Evolutionary conservation across 805 yeast genomes (phyloP), one percentile per base, ranked within the genome.

Genomic region (Metschnikowia noctiluminum): DNA sequence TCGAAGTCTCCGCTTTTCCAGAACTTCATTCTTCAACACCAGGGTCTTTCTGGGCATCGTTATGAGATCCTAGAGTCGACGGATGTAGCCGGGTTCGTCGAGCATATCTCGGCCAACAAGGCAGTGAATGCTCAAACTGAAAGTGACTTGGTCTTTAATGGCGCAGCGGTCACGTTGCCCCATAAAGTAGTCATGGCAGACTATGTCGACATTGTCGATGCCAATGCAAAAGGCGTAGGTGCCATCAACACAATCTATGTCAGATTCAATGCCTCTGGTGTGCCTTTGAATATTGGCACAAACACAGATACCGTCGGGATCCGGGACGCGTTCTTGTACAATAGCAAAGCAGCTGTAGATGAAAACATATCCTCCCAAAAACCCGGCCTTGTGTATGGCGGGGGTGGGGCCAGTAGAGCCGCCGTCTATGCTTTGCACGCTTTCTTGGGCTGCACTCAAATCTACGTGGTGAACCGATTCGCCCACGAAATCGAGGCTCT

Each of bases 391-490:
- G 69, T 66, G 0, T 66, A 65, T 45, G 69, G 71, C 6, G 70
- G 70, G 7, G 71, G 71, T 11, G 71, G 71, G 10, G 70, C 71
- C 12, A 62, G 66, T 38, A 55, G 70, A 30, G 62, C 68, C 8
- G 70, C 70, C 1, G 63, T 66, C 7, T 65, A 59, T 41, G 65
- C 69, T 2, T 58, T 66, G 41, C 49, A 60, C 35, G 46, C 57
- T 39, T 62, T 54, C 39, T 55, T 65, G 49, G 60, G 57, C 8
- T 65, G 71, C 44, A 32, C 59, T 34, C 52, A 49, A 26, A 55
- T 66, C 13, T 66, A 66, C 47, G 59, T 66, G 31, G 60, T 66
- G 13, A 66, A 66, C 48, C 52, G 70, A n/a, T 61, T 52, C 42
- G 58, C 55, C 32, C 44, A 42, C 38, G 71, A 66, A 48, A 65